Evolutionary conservation across 441 rosid species (phyloP).

Genomic region (Sinapis alba): DNA sequence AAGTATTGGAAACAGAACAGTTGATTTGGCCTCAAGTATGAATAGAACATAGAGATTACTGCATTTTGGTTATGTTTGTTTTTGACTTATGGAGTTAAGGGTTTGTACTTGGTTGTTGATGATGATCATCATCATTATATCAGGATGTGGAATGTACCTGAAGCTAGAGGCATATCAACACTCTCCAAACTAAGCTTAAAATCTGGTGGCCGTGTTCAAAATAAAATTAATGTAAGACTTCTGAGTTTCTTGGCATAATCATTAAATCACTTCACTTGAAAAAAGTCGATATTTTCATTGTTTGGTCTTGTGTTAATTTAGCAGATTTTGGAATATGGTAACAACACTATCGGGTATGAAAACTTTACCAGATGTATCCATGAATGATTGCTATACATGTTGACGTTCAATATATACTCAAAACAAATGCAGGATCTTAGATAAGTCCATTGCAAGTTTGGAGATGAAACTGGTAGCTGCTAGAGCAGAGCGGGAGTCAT

Average conservation of each 20-base stretch:
- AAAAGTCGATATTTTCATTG: not conserved
- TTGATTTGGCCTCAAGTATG: not conserved
- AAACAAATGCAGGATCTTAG: conserved; percentile 56
- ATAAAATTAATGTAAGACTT: conserved; percentile 11
- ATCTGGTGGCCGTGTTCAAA: not conserved
- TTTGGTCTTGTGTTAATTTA: conserved; percentile 5
- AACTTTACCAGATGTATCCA: not conserved
- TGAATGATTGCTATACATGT: not conserved
- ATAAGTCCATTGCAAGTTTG: conserved; percentile 62
- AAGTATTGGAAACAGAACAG: not conserved
- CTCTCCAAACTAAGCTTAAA: conserved; percentile 28
- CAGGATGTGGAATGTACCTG: conserved; percentile 35
- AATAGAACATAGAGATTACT: not conserved
- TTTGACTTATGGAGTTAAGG: not conserved
- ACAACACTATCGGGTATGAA: conserved; percentile 33
- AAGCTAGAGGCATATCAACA: conserved; percentile 23
- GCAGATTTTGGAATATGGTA: conserved; percentile 32
- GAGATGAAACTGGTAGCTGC: conserved; percentile 69
- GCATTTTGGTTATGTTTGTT: conserved; percentile 12
- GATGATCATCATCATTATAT: not conserved
- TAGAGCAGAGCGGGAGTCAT: conserved; percentile 31
- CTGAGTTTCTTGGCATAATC: not conserved
- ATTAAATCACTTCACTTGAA: not conserved
- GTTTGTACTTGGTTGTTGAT: not conserved
- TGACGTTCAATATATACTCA: not conserved